Evolutionary conservation across 2,329 filamentous ascomycete species (phyloP).

Genomic region (Trichophyton simii): DNA sequence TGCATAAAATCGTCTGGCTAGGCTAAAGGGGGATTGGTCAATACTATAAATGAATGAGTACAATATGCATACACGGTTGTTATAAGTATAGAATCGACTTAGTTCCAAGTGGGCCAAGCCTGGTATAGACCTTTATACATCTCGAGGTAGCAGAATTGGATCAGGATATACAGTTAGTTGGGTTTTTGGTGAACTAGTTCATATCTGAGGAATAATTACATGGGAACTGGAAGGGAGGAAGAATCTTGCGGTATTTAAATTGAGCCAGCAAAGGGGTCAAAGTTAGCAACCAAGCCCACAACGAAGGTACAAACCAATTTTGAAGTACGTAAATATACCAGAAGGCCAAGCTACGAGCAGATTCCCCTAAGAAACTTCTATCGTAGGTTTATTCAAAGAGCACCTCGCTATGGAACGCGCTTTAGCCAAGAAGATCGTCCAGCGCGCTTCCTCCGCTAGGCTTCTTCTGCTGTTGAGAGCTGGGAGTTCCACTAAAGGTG

Average conservation of each 20-base stretch:
- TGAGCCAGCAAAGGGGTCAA: not conserved
- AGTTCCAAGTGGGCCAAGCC: not conserved
- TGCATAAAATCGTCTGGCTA: constrained; percentile 3
- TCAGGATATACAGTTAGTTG: not conserved
- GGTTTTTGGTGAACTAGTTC: too few species aligned
- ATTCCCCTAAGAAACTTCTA: not conserved
- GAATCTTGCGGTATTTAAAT: not conserved
- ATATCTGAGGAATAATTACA: not conserved
- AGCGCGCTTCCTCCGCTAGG: constrained; percentile 26
- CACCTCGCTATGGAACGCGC: not conserved
- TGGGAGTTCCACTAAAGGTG: constrained; percentile 16
- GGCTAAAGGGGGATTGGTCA: constrained; percentile 1
- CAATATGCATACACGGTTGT: not conserved
- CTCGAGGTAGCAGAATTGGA: not conserved
- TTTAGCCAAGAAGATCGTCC: constrained; percentile 31
- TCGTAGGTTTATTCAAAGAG: not conserved
- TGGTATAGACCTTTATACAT: not conserved
- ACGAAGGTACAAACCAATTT: not conserved
- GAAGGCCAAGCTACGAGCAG: not conserved
- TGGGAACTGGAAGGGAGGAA: not conserved
- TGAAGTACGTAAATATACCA: not conserved
- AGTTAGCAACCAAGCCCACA: not conserved
- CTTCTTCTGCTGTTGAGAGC: constrained; percentile 18
- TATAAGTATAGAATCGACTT: not conserved
- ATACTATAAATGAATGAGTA: constrained; percentile 1